Conservation (phyloP, 495 filamentous ascomycete species). For the Neurospora terricola region DNA sequence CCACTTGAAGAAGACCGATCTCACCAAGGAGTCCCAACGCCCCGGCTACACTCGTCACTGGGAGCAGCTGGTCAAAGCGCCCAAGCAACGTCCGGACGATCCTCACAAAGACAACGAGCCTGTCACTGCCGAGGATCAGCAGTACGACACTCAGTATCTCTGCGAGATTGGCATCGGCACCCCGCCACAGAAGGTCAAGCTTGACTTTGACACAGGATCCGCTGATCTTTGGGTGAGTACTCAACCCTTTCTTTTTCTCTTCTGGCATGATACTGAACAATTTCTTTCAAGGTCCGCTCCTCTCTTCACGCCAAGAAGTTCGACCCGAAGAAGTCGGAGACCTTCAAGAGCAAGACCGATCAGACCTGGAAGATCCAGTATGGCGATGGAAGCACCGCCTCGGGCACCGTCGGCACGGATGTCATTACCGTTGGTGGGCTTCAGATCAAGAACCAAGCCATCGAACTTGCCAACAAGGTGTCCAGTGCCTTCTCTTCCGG, state of each 20-base stretch:
- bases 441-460: slow-evolving; percentile 53
- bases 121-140: slow-evolving; percentile 62
- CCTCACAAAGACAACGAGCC: not conserved
- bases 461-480: slow-evolving; percentile 59
- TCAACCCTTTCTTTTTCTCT: not conserved
- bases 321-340: slow-evolving; percentile 50
- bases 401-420: slow-evolving; percentile 63
- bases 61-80: slow-evolving; percentile 35
- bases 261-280: not conserved
- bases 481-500: slow-evolving; percentile 51
- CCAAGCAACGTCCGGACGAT: not conserved
- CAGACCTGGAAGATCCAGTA: slow-evolving; percentile 63
- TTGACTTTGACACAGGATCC: slow-evolving; percentile 74
- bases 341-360: slow-evolving; percentile 43
- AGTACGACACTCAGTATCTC: slow-evolving; percentile 65
- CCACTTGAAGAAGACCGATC: slow-evolving; percentile 29
- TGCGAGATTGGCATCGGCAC: slow-evolving; percentile 58
- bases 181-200: slow-evolving; percentile 51
- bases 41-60: slow-evolving; percentile 33
- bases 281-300: slow-evolving; percentile 43
- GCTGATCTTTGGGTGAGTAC: slow-evolving; percentile 67
- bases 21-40: not conserved
- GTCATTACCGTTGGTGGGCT: slow-evolving; percentile 58
- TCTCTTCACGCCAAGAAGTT: slow-evolving; percentile 37
- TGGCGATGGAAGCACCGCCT: slow-evolving; percentile 62